Conservation (phyloP, 352 stramenopile genomes). For the Aphanomyces euteiches region DNA sequence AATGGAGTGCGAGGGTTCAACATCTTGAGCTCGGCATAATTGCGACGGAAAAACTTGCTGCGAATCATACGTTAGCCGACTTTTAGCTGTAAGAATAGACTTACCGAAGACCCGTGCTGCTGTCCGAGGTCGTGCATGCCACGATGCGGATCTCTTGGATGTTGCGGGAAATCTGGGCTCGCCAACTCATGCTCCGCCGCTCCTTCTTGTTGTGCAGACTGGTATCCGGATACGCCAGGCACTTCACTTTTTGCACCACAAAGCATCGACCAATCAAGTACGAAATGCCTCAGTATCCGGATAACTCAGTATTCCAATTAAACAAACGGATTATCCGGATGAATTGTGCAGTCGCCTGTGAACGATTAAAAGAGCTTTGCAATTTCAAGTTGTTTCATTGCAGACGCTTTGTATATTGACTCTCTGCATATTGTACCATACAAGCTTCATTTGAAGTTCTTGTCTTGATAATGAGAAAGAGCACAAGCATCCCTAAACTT, state of each 20-base stretch:
- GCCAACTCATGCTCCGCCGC: conserved; percentile 66
- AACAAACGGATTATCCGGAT: no score
- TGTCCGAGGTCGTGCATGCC: conserved; percentile 77
- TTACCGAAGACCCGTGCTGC: conserved; percentile 74
- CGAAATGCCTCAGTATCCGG: conserved; percentile 17
- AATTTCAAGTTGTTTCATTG: no score
- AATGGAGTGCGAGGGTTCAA: conserved; percentile 79
- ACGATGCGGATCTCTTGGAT: conserved; percentile 84
- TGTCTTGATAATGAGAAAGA: no score
- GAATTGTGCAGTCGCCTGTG: no score
- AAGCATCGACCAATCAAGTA: conserved; percentile 27
- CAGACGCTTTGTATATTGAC: no score
- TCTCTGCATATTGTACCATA: no score
- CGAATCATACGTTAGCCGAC: neutral
- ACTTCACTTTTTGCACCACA: conserved; percentile 27
- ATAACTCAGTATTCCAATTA: neutral
- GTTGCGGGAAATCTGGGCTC: conserved; percentile 81
- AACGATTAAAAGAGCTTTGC: no score
- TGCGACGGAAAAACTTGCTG: conserved; percentile 82
- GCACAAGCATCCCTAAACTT: no score
- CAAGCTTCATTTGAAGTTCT: no score
- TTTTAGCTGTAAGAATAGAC: conserved; percentile 18
- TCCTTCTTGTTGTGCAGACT: conserved; percentile 9
- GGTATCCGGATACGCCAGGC: conserved; percentile 10
- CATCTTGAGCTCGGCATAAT: conserved; percentile 87